Percentiles rank a stretch among this genome's conserved stretches.
phyloP scores from a whole-genome alignment of 495 filamentous ascomycete species.

The Talaromyces liani region DNA sequence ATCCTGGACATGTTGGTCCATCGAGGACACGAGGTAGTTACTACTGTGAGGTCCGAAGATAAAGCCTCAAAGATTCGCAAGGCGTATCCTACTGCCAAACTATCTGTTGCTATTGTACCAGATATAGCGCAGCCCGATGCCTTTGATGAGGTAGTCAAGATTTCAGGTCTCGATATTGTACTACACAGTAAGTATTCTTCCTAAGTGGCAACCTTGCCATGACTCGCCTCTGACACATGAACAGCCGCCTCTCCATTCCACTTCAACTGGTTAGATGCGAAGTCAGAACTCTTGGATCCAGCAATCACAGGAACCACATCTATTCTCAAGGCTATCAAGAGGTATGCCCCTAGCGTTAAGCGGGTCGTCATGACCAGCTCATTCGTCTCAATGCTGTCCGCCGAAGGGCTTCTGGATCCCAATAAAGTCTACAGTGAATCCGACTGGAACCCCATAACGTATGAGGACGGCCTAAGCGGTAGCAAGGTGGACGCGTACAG shows the following conservation, averaged over 20 bases:
- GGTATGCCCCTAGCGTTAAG: background rate
- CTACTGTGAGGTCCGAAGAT: background rate
- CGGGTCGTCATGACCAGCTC: slow-evolving; percentile 4
- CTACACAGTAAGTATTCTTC: too few species aligned
- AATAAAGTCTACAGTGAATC: slow-evolving; percentile 15
- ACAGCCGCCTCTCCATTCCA: background rate
- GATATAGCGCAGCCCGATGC: slow-evolving; percentile 35
- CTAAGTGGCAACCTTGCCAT: too few species aligned
- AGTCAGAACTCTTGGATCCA: slow-evolving; percentile 1
- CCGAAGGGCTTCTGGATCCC: background rate
- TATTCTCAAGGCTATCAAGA: background rate
- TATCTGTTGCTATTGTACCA: slow-evolving; percentile 37
- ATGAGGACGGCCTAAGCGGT: slow-evolving; percentile 62
- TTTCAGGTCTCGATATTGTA: slow-evolving; percentile 14
- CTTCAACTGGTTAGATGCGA: slow-evolving; percentile 15
- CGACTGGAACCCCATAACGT: slow-evolving; percentile 44
- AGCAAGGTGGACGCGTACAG: slow-evolving; percentile 28
- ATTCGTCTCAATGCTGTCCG: background rate
- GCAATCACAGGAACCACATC: background rate
- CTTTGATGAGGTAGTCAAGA: slow-evolving; percentile 40
- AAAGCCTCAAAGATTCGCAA: background rate
- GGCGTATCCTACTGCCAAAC: background rate
- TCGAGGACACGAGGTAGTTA: background rate
- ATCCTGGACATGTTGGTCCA: background rate
- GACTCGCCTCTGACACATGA: background rate